Base-by-base conservation (phyloP, 164 flowering plant genomes). In the Liquidambar formosana region DNA sequence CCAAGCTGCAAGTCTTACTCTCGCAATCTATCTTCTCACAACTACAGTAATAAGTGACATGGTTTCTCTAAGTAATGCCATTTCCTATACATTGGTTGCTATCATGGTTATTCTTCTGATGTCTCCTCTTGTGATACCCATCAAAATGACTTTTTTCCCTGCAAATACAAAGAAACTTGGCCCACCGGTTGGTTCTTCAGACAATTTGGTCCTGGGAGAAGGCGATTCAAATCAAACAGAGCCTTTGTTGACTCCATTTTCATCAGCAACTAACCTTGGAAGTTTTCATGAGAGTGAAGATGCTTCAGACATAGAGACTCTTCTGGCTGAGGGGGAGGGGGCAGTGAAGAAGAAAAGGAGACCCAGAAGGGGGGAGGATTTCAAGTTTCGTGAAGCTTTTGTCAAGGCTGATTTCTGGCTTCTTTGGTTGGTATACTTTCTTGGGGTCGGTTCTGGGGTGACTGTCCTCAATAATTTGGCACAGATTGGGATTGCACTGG, bases 351-450 rank as follows among this genome's bases (percentile, higher is more conserved):
- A 85, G 86, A 93, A 85, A 73, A 81, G 82, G 74, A 83, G 83
- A 70, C 99, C 99, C 5, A 78, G 74, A 66, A 83, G 97, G 52
- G 99, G 99, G 21, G 98, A 96, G 59, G 96, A 96, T 78, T 93
- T 93, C 75, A 88, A 68, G 56, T 85, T 93, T 54, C 73, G 78
- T 49, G 88, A 93, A 79, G 99, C 94, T 61, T 22, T 86, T 21
- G 63, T 88, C n/a, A 93, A 93, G 77, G 92, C 97, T 60, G 99
- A 95, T 81, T 95, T 93, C 82, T 93, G 99, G 99, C 97, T 92
- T 76, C 78, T 95, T 45, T 93, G 91, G 88, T 15, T 88, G 56
- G 86, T 80, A 3, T 33, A 33, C 41, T 33, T 33, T 33, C 4
- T 33, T 33, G 41, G 41, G 26, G 90, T 83, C 54, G 99, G 97